phyloP scores from a whole-genome alignment of 805 yeast genomes.

The Saturnispora kantuleensis region DNA sequence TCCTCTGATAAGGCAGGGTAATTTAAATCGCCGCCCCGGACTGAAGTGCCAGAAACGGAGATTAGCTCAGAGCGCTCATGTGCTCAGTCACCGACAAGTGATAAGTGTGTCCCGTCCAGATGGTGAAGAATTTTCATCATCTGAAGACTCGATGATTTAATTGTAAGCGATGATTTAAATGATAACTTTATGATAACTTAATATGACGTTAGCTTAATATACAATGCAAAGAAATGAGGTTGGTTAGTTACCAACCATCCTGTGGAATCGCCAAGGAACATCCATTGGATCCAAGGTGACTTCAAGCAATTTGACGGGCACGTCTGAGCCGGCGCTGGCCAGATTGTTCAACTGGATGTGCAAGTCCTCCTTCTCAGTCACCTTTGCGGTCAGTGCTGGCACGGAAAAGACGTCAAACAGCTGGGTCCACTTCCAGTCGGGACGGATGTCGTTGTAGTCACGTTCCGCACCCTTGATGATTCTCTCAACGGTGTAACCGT shows the following conservation, averaged over 20 bases:
- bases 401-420: slow-evolving; percentile 50
- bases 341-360: slow-evolving; percentile 28
- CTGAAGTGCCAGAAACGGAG: too few relatives aligned
- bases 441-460: slow-evolving; percentile 72
- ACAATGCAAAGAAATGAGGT: not conserved
- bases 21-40: not conserved
- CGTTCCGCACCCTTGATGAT: slow-evolving; percentile 70
- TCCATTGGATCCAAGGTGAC: slow-evolving; percentile 50
- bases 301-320: slow-evolving; percentile 39
- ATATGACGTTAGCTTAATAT: too few relatives aligned
- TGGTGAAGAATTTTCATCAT: too few relatives aligned
- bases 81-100: not conserved
- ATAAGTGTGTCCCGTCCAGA: too few relatives aligned
- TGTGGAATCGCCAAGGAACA: slow-evolving; percentile 52
- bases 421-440: slow-evolving; percentile 73
- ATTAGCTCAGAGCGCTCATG: not conserved
- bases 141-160: too few relatives aligned
- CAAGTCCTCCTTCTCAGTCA: slow-evolving; percentile 33
- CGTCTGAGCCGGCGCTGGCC: slow-evolving; percentile 14
- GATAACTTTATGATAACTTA: too few relatives aligned
- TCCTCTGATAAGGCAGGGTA: not conserved
- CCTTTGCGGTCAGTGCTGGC: slow-evolving; percentile 22
- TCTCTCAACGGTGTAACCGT: slow-evolving; percentile 87
- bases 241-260: slow-evolving; percentile 24
- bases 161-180: too few relatives aligned